These are phyloP conservation scores for Lophiotrema nucula DNA, from an alignment of 495 filamentous ascomycete genomes.

Conservation along the genomic window DNA sequence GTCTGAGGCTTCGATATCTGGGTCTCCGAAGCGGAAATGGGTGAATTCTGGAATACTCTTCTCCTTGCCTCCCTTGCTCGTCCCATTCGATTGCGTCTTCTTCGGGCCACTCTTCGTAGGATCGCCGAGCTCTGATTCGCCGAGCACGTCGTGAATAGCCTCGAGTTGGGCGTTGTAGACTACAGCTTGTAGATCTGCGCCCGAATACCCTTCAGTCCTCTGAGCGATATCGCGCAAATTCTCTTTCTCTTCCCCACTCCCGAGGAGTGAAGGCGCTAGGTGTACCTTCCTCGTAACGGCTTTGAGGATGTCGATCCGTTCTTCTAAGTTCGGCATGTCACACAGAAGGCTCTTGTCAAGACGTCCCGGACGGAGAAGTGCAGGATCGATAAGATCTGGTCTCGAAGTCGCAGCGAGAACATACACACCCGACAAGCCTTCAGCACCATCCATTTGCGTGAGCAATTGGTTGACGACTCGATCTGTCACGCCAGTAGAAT, in stretches of 20 bases:
- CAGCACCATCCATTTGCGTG: conserved; percentile 98
- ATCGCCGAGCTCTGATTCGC: conserved; percentile 52
- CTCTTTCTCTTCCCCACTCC: conserved; percentile 47
- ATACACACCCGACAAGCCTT: conserved; percentile 90
- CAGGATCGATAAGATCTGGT: conserved; percentile 93
- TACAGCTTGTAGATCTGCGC: conserved; percentile 91
- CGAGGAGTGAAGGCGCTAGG: conserved; percentile 58
- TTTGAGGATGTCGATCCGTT: conserved; percentile 81
- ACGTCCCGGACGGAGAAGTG: conserved; percentile 81
- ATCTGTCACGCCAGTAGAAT: conserved; percentile 94
- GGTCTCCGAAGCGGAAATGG: conserved; percentile 76
- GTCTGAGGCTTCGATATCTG: neutral
- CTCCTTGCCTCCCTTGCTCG: conserved; percentile 34
- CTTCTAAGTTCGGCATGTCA: conserved; percentile 74
- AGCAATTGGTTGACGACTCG: conserved; percentile 97
- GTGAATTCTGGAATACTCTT: conserved; percentile 59
- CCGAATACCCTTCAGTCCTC: conserved; percentile 86
- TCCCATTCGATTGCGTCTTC: conserved; percentile 26
- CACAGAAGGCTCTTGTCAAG: conserved; percentile 89
- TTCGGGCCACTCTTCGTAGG: conserved; percentile 39
- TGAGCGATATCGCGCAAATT: conserved; percentile 67
- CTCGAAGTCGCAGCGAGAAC: conserved; percentile 89
- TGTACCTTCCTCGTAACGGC: conserved; percentile 78
- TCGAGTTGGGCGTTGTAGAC: conserved; percentile 96
- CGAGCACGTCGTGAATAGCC: conserved; percentile 89